These are phyloP conservation scores for Arthroderma sp. DNA, from an alignment of 2,329 filamentous ascomycete genomes.

Conservation along the genomic window DNA sequence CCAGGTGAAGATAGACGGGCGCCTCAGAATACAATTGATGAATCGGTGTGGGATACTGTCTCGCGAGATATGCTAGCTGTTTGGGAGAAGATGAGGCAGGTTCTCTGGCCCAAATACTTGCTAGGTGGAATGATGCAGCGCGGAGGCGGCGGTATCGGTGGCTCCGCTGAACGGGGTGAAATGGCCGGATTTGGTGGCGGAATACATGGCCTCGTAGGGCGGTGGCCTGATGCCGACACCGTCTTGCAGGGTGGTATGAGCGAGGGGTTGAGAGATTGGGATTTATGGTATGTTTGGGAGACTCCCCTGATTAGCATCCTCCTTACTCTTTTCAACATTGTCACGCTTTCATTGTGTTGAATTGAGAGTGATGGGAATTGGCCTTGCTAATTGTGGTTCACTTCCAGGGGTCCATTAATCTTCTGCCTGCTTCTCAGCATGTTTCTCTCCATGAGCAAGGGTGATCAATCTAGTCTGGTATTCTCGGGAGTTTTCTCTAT, in stretches of 20 bases:
- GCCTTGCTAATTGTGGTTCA: background rate
- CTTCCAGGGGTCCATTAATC: slow-evolving; percentile 67
- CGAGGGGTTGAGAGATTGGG: slow-evolving; percentile 86
- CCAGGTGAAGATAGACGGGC: slow-evolving; percentile 85
- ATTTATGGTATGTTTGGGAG: slow-evolving; percentile 55
- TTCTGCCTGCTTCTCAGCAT: slow-evolving; percentile 84
- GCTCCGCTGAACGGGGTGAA: slow-evolving; percentile 45
- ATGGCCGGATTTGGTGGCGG: slow-evolving; percentile 29
- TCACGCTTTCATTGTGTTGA: no score
- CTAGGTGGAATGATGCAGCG: slow-evolving; percentile 53
- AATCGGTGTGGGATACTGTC: slow-evolving; percentile 94
- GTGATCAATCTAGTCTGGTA: slow-evolving; percentile 71
- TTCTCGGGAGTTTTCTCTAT: slow-evolving; percentile 95
- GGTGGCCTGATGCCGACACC: slow-evolving; percentile 56
- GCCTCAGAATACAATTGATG: slow-evolving; percentile 86
- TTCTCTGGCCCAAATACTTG: slow-evolving; percentile 89
- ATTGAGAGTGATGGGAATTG: background rate
- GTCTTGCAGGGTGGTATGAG: slow-evolving; percentile 63
- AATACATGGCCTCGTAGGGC: slow-evolving; percentile 43
- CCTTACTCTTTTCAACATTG: background rate
- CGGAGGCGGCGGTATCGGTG: slow-evolving; percentile 41
- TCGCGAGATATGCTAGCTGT: slow-evolving; percentile 82
- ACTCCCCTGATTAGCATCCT: slow-evolving; percentile 3
- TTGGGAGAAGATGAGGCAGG: slow-evolving; percentile 97
- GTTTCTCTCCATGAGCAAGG: slow-evolving; percentile 71